Base-by-base conservation (phyloP, 768 basidiomycete genomes). In the Suillus brevipes region DNA sequence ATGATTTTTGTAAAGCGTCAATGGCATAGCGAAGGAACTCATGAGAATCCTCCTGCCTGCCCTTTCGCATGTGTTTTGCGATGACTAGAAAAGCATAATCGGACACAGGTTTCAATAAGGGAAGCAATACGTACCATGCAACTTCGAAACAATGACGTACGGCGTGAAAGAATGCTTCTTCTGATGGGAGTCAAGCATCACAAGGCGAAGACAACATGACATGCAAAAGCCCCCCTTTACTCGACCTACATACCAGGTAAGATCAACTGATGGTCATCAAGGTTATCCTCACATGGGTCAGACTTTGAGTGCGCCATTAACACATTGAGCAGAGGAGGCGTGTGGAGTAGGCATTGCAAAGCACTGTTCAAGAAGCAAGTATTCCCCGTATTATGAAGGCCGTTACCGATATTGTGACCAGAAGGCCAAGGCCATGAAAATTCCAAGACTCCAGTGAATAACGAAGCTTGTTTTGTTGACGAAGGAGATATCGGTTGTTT, bases 331-430 rank as follows among this genome's bases (percentile, higher is more conserved):
- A 99, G 83, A 2, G 96, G 94, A 10, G 95, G 88, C 0, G 97
- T 98, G 72, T 99, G 95, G 16, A 97, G 77, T 59, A 99, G 84
- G 71, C 94, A 95, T 79, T 99, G 97, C 58, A 99, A 78, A 25
- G 90, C 92, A 69, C 94, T 95, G 76, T 99, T 99, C 70, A 98
- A 81, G 76, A 97, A 99, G 78, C 97, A 99, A 2, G 94, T 97
- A 73, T 98, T 99, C 55, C 94, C 94, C 34, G 80, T 89, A 77
- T 98, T 98, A 72, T 85, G 82, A 55, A 98, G 79, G 1, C 95
- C 95, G 59, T 73, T 76, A 47, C 85, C 90, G 60, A 84, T 74
- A 61, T 72, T 78, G 59, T 73, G 81, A 16, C 73, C 75, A 28
- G 74, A 61, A 1, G 90, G 89, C 89, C 90, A 93, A 2, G 90